Evolutionary conservation across 768 basidiomycete species (phyloP).

Genomic region (Rhodosporidiobolus sp.): DNA sequence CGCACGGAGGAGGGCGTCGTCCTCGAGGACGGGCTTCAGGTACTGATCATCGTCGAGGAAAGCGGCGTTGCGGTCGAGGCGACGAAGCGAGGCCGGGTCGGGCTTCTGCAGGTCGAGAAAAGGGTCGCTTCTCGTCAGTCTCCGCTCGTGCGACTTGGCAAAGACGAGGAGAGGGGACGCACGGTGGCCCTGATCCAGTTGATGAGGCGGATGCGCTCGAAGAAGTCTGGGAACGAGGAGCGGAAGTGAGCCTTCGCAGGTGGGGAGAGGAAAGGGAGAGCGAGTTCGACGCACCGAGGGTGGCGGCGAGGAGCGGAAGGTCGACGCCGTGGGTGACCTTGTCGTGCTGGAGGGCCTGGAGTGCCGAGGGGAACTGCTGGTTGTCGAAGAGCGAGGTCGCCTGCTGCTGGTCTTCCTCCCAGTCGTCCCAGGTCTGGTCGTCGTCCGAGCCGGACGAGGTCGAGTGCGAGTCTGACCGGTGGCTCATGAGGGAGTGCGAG

Average conservation of each 20-base stretch:
- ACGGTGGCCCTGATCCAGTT: slow-evolving; percentile 83
- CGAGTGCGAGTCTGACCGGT: background rate
- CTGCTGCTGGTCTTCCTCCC: slow-evolving; percentile 34
- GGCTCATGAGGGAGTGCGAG: background rate
- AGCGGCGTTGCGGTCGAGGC: slow-evolving; percentile 53
- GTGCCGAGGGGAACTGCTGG: slow-evolving; percentile 59
- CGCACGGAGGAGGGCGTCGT: slow-evolving; percentile 86
- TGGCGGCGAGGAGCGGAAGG: slow-evolving; percentile 56
- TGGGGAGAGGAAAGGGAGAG: background rate
- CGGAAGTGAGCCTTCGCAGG: background rate
- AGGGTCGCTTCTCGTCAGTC: background rate
- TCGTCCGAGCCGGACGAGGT: slow-evolving; percentile 5
- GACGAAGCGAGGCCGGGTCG: slow-evolving; percentile 47
- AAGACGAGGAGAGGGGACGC: background rate
- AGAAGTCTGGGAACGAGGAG: slow-evolving; percentile 56
- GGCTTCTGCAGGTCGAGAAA: slow-evolving; percentile 54
- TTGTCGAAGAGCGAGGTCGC: slow-evolving; percentile 72
- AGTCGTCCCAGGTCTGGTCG: slow-evolving; percentile 40
- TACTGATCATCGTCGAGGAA: slow-evolving; percentile 71
- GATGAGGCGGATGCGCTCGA: slow-evolving; percentile 74
- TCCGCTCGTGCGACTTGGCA: too few species aligned
- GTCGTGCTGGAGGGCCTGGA: slow-evolving; percentile 65
- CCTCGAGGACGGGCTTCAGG: slow-evolving; percentile 73
- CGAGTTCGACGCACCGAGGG: slow-evolving; percentile 56
- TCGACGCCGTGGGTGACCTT: slow-evolving; percentile 62